Evolutionary conservation across 148 eudicot genomes (phyloP).

Genomic region (Cornus florida): DNA sequence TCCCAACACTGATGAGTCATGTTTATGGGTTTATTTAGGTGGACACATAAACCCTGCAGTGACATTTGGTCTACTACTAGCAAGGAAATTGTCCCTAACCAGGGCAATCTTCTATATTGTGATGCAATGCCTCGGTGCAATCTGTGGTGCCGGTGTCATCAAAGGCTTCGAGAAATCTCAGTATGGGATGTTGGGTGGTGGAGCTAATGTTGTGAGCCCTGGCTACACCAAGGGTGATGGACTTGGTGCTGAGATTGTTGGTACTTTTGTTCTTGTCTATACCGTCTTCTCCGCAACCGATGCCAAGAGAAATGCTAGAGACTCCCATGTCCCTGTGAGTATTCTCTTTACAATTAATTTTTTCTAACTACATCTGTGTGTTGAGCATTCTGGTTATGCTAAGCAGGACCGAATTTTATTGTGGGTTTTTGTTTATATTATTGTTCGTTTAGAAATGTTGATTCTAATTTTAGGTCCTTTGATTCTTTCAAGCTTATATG

Average conservation of each 20-base stretch:
- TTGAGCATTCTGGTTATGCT: too few species aligned
- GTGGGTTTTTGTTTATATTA: too few species aligned
- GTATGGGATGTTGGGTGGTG: conserved; percentile 40
- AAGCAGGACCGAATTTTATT: too few species aligned
- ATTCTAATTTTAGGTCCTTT: too few species aligned
- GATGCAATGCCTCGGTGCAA: conserved; percentile 50
- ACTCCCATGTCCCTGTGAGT: conserved; percentile 55
- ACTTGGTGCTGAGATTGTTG: conserved; percentile 51
- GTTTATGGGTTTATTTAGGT: conserved; percentile 11
- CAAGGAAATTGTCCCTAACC: conserved; percentile 49
- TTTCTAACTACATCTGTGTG: too few species aligned
- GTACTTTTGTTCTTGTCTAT: conserved; percentile 47
- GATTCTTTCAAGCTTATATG: too few species aligned
- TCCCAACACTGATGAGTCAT: too few species aligned
- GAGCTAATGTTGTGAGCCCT: conserved; percentile 46
- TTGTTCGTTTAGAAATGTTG: not conserved
- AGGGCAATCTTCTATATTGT: conserved; percentile 50
- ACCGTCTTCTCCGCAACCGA: conserved; percentile 50
- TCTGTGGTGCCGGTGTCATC: conserved; percentile 52
- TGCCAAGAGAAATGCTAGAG: conserved; percentile 55
- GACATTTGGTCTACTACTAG: conserved; percentile 49
- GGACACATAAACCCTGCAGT: conserved; percentile 51
- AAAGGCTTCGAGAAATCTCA: conserved; percentile 39
- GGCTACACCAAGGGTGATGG: conserved; percentile 54
- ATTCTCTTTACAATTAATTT: not conserved